phyloP scores from a whole-genome alignment of 805 yeast species.

The Candida cerambycidarum region DNA sequence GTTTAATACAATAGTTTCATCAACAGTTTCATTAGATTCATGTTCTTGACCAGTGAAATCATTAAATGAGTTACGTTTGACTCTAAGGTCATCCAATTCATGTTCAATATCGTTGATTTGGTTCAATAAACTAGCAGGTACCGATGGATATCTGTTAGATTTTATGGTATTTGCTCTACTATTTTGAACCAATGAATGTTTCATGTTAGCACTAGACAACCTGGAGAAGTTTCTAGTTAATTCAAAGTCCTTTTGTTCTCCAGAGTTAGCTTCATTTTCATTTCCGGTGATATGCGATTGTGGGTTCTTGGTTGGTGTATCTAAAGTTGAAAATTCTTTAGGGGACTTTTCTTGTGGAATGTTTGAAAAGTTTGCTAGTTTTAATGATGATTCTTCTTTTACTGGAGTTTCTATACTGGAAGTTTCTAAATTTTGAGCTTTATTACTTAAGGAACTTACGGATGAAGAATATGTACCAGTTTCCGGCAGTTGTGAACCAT shows the following conservation, averaged over 20 bases:
- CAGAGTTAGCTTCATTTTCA: neutral
- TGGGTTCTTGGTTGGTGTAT: no score
- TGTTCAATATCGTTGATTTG: constrained; percentile 9
- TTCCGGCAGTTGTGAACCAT: neutral
- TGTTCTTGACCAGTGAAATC: neutral
- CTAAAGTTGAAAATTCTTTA: no score
- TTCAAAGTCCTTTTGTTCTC: neutral
- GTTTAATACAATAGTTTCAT: constrained; percentile 3
- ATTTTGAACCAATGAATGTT: constrained; percentile 18
- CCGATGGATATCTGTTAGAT: constrained; percentile 37
- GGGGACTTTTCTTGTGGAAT: neutral
- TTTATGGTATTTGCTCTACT: constrained; percentile 32
- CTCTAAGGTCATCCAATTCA: constrained; percentile 5
- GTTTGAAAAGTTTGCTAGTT: no score
- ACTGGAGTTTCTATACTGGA: neutral
- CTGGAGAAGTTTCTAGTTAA: constrained; percentile 3
- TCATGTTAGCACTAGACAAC: constrained; percentile 6
- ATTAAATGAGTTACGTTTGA: constrained; percentile 7
- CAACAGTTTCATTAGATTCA: neutral
- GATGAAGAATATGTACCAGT: constrained; percentile 3
- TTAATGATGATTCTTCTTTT: neutral
- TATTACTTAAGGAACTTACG: neutral
- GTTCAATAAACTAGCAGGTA: constrained; percentile 23
- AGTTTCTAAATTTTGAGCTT: neutral
- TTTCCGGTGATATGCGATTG: no score